Percentiles rank a stretch among this genome's conserved stretches.
phyloP scores from a whole-genome alignment of 345 rosid species.

The Syzygium jambos region DNA sequence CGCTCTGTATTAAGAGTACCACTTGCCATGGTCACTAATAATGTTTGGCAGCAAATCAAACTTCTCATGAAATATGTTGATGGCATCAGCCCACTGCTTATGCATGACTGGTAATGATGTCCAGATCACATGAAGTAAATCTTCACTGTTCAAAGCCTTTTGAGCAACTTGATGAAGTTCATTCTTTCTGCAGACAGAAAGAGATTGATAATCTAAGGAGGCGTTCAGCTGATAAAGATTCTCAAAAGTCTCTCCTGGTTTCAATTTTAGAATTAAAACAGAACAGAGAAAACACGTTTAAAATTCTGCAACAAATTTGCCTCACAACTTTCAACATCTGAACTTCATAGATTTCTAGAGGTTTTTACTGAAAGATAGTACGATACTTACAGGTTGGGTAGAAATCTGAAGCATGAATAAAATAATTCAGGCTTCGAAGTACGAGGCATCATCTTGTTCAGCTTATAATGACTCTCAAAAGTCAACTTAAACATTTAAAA shows the following conservation, averaged over 20 bases:
- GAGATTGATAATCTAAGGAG: not conserved
- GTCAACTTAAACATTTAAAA: too few species aligned
- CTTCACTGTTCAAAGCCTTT: constrained; percentile 88
- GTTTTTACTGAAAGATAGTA: too few species aligned
- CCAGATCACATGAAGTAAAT: constrained; percentile 72
- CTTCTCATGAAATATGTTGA: constrained; percentile 64
- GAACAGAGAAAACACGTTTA: not conserved
- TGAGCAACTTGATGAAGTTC: constrained; percentile 94
- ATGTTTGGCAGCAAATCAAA: constrained; percentile 65
- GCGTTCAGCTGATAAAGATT: not conserved
- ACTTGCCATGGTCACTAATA: constrained; percentile 67
- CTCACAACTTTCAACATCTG: too few species aligned
- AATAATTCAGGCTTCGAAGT: not conserved
- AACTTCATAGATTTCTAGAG: too few species aligned
- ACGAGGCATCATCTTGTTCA: not conserved
- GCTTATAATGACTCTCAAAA: not conserved
- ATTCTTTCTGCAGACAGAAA: constrained; percentile 43
- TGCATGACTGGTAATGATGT: constrained; percentile 65
- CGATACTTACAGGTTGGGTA: too few species aligned
- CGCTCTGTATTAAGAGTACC: not conserved
- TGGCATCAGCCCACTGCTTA: constrained; percentile 86
- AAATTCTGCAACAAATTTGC: too few species aligned
- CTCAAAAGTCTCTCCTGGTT: not conserved
- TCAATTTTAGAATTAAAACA: not conserved
- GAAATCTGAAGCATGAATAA: too few species aligned